Evolutionary conservation across 768 basidiomycete species (phyloP), one percentile per base, ranked within the genome.

Genomic region (Pisolithus tinctorius): DNA sequence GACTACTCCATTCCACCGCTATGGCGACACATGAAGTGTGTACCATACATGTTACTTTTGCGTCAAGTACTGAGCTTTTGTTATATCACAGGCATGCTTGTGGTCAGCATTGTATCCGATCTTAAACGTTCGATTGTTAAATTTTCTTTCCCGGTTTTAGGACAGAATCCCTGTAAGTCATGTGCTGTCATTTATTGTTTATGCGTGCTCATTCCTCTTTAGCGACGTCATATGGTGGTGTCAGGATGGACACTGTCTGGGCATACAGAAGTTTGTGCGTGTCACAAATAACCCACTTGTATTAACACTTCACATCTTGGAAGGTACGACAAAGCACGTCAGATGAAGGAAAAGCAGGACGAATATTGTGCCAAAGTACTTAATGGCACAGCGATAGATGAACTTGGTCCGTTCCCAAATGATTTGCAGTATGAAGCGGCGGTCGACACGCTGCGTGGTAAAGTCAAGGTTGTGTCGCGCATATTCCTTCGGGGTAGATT

Each of bases 381-480:
- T 26, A 54, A 74, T 9, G 60, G 69, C 4, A 72, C 76, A 3
- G 62, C 76, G n/a, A 79, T 77, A 78, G 61, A 67, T 0, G 71
- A 69, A 7, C 66, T 82, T 48, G 74, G 56, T 10, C 25, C 65
- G 6, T 93, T 88, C 68, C 93, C 93, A 1, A 83, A 88, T 42
- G 77, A 78, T 53, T 63, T 79, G 38, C 73, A 87, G 59, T 88
- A 83, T 82, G 87, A 92, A 59, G 78, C 81, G 51, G 70, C 93
- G 29, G 82, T 90, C 4, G 89, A 92, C 54, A 88, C 92, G 31
- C 74, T 93, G 45, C 77, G 93, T 38, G 93, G 93, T 7, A 84
- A 82, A 50, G 91, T 93, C 63, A 93, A 90, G 79, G 65, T 67
- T 23, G 41, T 43, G 23, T 6, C 16, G 6, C n/a, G 39, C 16